Evolutionary conservation across 2,329 filamentous ascomycete genomes (phyloP), one percentile per base, ranked within the genome.

Genomic region (Fusarium ambrosium): DNA sequence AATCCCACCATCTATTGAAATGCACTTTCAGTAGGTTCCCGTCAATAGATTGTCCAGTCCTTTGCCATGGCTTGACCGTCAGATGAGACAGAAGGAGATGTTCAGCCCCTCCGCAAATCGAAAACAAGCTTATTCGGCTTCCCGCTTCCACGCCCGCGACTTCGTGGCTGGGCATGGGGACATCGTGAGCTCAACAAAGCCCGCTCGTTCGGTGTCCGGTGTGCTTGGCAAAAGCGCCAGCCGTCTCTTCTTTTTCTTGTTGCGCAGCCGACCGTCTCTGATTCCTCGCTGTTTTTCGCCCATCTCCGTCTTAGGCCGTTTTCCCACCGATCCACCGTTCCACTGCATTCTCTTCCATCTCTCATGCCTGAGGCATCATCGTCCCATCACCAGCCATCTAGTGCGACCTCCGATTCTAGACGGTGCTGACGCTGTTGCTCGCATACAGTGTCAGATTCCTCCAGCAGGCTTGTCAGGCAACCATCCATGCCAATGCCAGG

Each of bases 91-190:
- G 61, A 34, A 34, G 32, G 32, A 34, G 8, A 56, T 36, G 34
- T 32, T 34, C 37, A 58, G 24, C 39, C 69, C 39, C 66, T 65
- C 63, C 51, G n/a, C 69, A 75, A 65, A 59, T 29, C 55, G 43
- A 73, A 73, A 75, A 75, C 72, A 75, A 75, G 72, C 72, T 75
- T 75, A 75, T 75, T 60, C 66, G 56, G 58, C 63, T 71, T 73
- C 69, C 72, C 72, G 72, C 29, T n/a, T 18, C 20, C 55, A 58
- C 20, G 55, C n/a, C 71, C 70, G 61, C 37, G 41, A 22, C 29
- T 51, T 63, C 62, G 62, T 62, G 32, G 39, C 20, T n/a, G 60
- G 43, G 22, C 43, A n/a, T 48, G 66, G 66, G 36, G 56, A 24
- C 34, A 59, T 58, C 45, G 53, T 34, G 53, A 62, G 67, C 59